These are phyloP conservation scores for Saccharomycopsis fibuligera DNA, from an alignment of 805 yeast genomes.

Conservation along the genomic window DNA sequence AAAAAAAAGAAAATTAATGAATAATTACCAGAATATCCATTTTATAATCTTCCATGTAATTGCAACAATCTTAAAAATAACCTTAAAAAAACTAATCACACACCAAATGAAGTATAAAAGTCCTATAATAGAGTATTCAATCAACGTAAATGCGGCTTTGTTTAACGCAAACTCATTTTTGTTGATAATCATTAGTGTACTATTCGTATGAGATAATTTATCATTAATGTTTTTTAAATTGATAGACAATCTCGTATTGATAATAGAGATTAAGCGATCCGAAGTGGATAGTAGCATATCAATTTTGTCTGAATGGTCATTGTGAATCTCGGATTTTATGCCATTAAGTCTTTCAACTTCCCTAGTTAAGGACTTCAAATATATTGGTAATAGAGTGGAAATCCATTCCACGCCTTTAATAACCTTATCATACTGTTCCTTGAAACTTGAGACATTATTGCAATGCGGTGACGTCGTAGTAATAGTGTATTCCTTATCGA, in stretches of 20 bases:
- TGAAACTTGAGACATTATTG: not conserved
- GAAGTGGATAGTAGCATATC: constrained; percentile 15
- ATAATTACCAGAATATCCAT: constrained; percentile 28
- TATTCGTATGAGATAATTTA: not conserved
- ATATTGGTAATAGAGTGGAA: constrained; percentile 17
- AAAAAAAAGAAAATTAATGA: too few species aligned
- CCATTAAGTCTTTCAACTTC: constrained; percentile 11
- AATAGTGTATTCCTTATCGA: not conserved
- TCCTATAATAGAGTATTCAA: constrained; percentile 16
- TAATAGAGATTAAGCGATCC: constrained; percentile 16
- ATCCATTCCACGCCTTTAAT: constrained; percentile 3
- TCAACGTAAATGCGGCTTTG: constrained; percentile 1
- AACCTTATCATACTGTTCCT: not conserved
- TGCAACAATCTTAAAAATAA: not conserved
- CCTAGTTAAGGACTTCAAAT: constrained; percentile 13
- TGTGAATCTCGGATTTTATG: constrained; percentile 13
- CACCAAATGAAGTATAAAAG: constrained; percentile 17
- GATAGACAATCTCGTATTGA: constrained; percentile 16
- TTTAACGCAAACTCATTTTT: constrained; percentile 7
- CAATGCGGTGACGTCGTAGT: not conserved
- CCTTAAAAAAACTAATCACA: constrained; percentile 11
- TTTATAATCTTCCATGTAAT: constrained; percentile 5
- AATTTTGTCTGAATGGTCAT: constrained; percentile 14
- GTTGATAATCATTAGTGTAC: not conserved
- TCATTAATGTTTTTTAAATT: constrained; percentile 16